phyloP scores from a whole-genome alignment of 495 filamentous ascomycete genomes.

The Hypomontagnella monticulosa region DNA sequence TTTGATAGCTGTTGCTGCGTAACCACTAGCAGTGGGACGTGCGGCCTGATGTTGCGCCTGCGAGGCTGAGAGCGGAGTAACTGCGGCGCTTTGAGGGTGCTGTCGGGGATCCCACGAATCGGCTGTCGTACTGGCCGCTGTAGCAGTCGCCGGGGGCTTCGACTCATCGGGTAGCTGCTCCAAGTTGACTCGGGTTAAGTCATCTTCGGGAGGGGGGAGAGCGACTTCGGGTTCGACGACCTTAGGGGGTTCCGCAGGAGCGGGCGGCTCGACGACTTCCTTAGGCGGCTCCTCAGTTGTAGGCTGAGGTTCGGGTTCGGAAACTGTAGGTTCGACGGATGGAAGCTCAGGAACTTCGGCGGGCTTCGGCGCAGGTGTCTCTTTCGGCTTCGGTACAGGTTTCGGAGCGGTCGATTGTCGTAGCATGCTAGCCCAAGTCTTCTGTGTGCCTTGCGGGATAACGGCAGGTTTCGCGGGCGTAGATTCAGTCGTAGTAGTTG shows the following conservation, averaged over 20 bases:
- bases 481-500: conserved; percentile 34
- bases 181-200: conserved; percentile 90
- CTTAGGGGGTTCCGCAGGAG: conserved; percentile 44
- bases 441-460: conserved; percentile 50
- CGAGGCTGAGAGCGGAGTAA: conserved; percentile 64
- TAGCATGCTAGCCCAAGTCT: conserved; percentile 69
- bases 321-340: conserved; percentile 42
- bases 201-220: conserved; percentile 76
- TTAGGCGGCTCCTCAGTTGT: conserved; percentile 42
- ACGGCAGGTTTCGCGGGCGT: conserved; percentile 45
- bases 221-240: conserved; percentile 62
- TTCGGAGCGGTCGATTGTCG: conserved; percentile 57
- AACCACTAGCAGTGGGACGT: conserved; percentile 70
- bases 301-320: conserved; percentile 50
- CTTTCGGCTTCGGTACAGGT: conserved; percentile 56
- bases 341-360: conserved; percentile 54
- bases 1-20: conserved; percentile 78
- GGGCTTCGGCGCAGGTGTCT: conserved; percentile 51
- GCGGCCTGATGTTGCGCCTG: conserved; percentile 66
- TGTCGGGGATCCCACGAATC: conserved; percentile 80
- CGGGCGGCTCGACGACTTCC: conserved; percentile 43
- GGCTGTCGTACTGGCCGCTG: conserved; percentile 88
- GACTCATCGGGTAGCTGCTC: conserved; percentile 87
- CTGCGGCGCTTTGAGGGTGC: conserved; percentile 54
- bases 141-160: conserved; percentile 75